These are phyloP conservation scores for Cryptococcus neoformans DNA, from an alignment of 1,284 basidiomycete genomes.

Conservation along the genomic window DNA sequence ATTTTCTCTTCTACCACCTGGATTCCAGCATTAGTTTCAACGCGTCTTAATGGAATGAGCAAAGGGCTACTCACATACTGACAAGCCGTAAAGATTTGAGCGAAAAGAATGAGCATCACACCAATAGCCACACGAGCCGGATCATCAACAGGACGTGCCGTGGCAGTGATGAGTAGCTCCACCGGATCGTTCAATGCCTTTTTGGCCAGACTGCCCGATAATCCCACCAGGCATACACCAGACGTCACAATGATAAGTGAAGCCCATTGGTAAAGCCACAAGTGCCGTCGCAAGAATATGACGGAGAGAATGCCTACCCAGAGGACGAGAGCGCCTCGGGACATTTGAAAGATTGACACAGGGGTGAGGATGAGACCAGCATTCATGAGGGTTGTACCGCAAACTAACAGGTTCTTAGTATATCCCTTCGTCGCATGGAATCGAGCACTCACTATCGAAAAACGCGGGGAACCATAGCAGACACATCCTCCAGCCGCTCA, in stretches of 20 bases:
- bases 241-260: constrained; percentile 85
- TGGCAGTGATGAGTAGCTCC: constrained; percentile 4
- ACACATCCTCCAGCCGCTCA: constrained; percentile 37
- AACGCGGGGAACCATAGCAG: constrained; percentile 50
- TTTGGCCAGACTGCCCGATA: constrained; percentile 82
- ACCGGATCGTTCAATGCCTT: constrained; percentile 53
- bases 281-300: constrained; percentile 73
- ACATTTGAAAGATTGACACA: constrained; percentile 98
- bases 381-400: constrained; percentile 75
- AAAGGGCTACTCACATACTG: constrained; percentile 35
- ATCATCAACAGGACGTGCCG: constrained; percentile 46
- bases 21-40: neutral
- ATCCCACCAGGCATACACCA: constrained; percentile 88
- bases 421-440: neutral
- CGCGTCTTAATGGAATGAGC: neutral
- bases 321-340: constrained; percentile 90
- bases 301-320: constrained; percentile 94
- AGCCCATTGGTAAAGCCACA: constrained; percentile 63
- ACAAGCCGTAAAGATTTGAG: constrained; percentile 69
- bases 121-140: constrained; percentile 54
- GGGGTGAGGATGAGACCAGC: constrained; percentile 91
- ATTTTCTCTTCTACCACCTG: constrained; percentile 92
- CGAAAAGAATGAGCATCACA: constrained; percentile 87
- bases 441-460: constrained; percentile 44
- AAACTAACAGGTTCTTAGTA: constrained; percentile 23